Evolutionary conservation across 306 rosid species (phyloP).

Genomic region (Quercus suber): DNA sequence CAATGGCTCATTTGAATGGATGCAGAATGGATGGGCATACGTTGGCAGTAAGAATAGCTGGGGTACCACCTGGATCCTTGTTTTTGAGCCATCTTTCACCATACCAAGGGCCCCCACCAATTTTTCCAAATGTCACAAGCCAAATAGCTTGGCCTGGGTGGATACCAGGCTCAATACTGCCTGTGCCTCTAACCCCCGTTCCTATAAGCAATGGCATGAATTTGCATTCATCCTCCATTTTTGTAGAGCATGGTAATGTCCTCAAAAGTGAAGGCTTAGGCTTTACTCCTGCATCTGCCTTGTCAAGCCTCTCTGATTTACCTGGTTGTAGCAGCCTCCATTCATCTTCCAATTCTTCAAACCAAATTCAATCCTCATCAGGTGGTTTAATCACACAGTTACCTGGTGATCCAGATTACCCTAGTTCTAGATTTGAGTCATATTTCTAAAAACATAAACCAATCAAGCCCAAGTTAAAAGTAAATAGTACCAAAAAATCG

Average conservation of each 20-base stretch:
- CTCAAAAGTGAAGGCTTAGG: not conserved
- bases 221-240: conserved; percentile 1
- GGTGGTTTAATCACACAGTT: conserved; percentile 1
- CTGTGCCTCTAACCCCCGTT: conserved; percentile 11
- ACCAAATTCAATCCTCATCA: not conserved
- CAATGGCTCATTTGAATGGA: conserved; percentile 16
- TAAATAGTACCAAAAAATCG: conserved; percentile 82
- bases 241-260: conserved; percentile 5
- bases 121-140: conserved; percentile 8
- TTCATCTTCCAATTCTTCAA: conserved; percentile 3
- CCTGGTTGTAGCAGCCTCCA: not conserved
- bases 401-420: conserved; percentile 10
- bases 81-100: not conserved
- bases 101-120: not conserved
- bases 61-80: not conserved
- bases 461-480: conserved; percentile 37
- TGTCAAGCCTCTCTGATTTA: not conserved
- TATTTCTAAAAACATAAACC: not conserved
- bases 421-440: not conserved
- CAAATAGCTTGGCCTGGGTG: conserved; percentile 2
- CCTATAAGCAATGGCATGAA: not conserved
- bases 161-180: conserved; percentile 15
- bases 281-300: conserved; percentile 14
- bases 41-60: conserved; percentile 15
- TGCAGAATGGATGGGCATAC: conserved; percentile 15